Conservation (phyloP, 495 filamentous ascomycete genomes). For the Oleoguttula mirabilis region DNA sequence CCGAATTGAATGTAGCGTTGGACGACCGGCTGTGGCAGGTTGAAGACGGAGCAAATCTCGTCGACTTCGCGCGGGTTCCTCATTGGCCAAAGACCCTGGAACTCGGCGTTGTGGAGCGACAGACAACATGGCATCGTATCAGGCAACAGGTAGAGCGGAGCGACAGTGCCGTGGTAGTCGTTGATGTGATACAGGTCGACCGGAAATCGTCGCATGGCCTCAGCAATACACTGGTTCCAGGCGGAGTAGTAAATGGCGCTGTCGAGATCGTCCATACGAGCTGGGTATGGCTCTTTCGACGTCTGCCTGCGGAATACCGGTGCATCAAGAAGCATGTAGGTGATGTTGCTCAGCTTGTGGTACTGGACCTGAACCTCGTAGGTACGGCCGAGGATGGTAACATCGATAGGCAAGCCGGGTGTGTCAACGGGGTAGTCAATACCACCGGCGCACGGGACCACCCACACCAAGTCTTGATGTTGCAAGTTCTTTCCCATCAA, state of each 20-base stretch:
- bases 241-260: slow-evolving; percentile 62
- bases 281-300: slow-evolving; percentile 53
- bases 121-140: slow-evolving; percentile 49
- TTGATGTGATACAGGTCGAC: slow-evolving; percentile 71
- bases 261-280: slow-evolving; percentile 64
- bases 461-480: slow-evolving; percentile 60
- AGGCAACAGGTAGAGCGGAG: slow-evolving; percentile 59
- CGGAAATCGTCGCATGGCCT: slow-evolving; percentile 46
- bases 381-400: slow-evolving; percentile 50
- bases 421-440: slow-evolving; percentile 53
- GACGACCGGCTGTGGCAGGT: slow-evolving; percentile 40
- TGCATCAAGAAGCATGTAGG: slow-evolving; percentile 58
- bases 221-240: slow-evolving; percentile 62
- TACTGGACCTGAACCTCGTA: slow-evolving; percentile 58
- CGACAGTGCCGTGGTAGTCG: slow-evolving; percentile 66
- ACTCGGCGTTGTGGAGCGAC: slow-evolving; percentile 58
- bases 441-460: slow-evolving; percentile 62
- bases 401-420: slow-evolving; percentile 49
- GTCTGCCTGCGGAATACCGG: slow-evolving; percentile 61
- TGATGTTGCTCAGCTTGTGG: slow-evolving; percentile 54
- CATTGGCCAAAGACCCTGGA: slow-evolving; percentile 66
- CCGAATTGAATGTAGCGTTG: slow-evolving; percentile 55
- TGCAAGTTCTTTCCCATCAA: slow-evolving; percentile 58
- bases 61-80: slow-evolving; percentile 51
- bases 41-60: slow-evolving; percentile 63